A percentile compares a stretch with the other conserved stretches of the same genome.
phyloP scores from a whole-genome alignment of 164 flowering plant species.

The Magnolia kwangsiensis region DNA sequence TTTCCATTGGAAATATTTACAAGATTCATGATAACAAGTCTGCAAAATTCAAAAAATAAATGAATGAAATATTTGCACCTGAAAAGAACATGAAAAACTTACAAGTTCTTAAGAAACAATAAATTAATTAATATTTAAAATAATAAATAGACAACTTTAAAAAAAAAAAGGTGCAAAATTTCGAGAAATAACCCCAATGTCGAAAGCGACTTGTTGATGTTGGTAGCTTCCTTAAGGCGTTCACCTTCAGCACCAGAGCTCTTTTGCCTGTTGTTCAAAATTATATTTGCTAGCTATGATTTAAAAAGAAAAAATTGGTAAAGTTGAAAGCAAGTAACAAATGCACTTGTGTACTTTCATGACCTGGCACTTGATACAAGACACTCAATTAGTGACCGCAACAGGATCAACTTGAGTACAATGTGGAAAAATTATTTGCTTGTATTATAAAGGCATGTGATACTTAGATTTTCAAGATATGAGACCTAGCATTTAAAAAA shows the following conservation, averaged over 20 bases:
- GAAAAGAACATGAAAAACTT: not conserved
- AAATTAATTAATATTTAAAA: not conserved
- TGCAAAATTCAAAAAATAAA: constrained; percentile 25
- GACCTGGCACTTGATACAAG: not conserved
- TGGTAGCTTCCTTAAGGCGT: constrained; percentile 97
- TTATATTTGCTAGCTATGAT: not conserved
- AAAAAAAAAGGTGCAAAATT: not conserved
- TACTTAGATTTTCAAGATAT: not conserved
- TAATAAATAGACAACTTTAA: constrained; percentile 3
- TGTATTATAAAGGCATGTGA: not conserved
- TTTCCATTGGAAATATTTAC: constrained; percentile 89
- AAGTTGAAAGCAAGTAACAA: not conserved
- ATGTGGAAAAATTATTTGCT: not conserved
- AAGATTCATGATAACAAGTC: constrained; percentile 96
- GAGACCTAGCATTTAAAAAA: not conserved
- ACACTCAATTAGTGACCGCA: not conserved
- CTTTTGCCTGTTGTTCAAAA: constrained; percentile 72
- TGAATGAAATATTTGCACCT: not conserved
- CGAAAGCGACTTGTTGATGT: constrained; percentile 97
- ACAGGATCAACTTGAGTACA: not conserved
- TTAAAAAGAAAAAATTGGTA: not conserved
- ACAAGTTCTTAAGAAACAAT: not conserved
- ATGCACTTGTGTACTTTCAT: not conserved
- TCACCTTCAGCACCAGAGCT: constrained; percentile 99
- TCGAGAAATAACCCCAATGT: constrained; percentile 69